These are phyloP conservation scores for Pestalotiopsis sp. DNA, from an alignment of 2,329 filamentous ascomycete genomes.

Conservation along the genomic window DNA sequence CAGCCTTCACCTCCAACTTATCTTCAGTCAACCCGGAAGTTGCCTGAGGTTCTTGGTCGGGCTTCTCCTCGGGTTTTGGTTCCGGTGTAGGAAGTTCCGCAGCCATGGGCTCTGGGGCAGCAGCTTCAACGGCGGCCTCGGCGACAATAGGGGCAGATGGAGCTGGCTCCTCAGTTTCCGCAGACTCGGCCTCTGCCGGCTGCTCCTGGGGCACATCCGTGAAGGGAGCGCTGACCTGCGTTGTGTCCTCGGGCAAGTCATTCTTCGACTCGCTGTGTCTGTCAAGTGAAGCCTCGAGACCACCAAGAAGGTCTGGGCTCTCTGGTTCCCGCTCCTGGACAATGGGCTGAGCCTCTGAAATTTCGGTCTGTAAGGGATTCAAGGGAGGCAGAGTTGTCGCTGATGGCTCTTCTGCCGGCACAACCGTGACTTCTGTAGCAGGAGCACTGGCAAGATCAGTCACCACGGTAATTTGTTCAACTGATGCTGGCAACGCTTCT, in stretches of 20 bases:
- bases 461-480: not conserved
- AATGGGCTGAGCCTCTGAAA: conserved; percentile 17
- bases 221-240: not conserved
- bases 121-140: not conserved
- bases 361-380: conserved; percentile 16
- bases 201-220: not conserved
- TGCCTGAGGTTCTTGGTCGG: not conserved
- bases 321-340: conserved; percentile 33
- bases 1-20: not conserved
- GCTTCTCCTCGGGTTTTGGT: not conserved
- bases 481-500: not conserved
- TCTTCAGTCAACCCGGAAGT: not conserved
- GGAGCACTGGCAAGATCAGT: not conserved
- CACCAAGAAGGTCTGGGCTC: conserved; percentile 44
- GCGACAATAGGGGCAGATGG: not conserved
- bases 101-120: not conserved
- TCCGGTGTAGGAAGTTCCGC: not conserved
- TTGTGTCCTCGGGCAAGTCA: not conserved
- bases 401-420: not conserved
- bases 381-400: conserved; percentile 1
- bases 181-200: not conserved
- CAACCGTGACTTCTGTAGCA: not conserved
- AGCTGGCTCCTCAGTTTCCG: not conserved
- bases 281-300: conserved; percentile 45
- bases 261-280: conserved; percentile 32